These are phyloP conservation scores for Trichopus zeylanicus DNA, from an alignment of 116 monocot genomes.

Conservation along the genomic window DNA sequence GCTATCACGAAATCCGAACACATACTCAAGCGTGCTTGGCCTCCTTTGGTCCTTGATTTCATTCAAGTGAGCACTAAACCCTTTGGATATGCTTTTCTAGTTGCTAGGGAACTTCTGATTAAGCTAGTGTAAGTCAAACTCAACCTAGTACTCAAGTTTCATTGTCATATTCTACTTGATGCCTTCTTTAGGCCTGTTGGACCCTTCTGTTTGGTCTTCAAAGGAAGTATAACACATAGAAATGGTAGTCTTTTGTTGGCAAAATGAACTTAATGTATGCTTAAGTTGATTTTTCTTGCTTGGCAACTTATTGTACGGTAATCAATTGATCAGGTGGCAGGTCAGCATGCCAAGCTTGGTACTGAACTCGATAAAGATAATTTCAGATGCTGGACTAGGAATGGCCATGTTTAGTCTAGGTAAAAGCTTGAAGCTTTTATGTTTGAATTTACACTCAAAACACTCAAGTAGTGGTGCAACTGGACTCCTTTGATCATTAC, in stretches of 20 bases:
- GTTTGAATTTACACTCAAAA: too few species aligned
- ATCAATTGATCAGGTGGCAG: constrained; percentile 23
- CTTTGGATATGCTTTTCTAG: background rate
- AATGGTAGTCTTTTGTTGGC: too few species aligned
- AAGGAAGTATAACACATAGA: too few species aligned
- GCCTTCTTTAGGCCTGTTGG: too few species aligned
- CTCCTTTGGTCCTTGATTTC: constrained; percentile 53
- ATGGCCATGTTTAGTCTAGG: constrained; percentile 65
- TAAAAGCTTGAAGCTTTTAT: background rate
- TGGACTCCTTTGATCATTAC: background rate
- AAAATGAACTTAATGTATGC: too few species aligned
- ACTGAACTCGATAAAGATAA: constrained; percentile 40
- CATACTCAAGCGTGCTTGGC: constrained; percentile 48
- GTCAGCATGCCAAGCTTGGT: constrained; percentile 32
- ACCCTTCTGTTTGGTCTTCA: too few species aligned
- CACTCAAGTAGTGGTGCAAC: too few species aligned
- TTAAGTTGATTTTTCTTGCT: too few species aligned
- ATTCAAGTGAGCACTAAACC: constrained; percentile 29
- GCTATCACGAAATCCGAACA: constrained; percentile 52
- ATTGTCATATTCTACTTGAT: too few species aligned
- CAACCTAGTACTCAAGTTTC: too few species aligned
- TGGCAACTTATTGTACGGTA: background rate
- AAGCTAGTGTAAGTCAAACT: too few species aligned
- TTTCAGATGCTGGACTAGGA: constrained; percentile 55
- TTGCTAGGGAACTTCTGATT: too few species aligned